A percentile compares a stretch with the other conserved stretches of the same genome.
Evolutionary conservation across 495 filamentous ascomycete species (phyloP).

Genomic region (Lophiostoma macrostomum): DNA sequence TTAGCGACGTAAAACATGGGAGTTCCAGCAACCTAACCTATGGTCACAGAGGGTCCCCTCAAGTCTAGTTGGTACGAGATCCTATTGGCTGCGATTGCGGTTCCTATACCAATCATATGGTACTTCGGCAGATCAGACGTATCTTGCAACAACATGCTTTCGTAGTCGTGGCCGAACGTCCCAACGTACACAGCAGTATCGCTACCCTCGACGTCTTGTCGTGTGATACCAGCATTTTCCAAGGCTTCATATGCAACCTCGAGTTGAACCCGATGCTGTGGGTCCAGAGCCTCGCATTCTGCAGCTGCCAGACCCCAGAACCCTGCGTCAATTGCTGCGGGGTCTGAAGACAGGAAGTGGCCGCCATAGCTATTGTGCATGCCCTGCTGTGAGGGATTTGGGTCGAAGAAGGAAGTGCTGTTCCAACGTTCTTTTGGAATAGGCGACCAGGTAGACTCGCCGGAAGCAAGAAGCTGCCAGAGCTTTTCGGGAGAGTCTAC

Average conservation of each 20-base stretch:
- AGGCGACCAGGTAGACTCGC: background rate
- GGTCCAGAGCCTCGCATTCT: slow-evolving; percentile 1
- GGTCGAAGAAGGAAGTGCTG: background rate
- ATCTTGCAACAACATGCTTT: background rate
- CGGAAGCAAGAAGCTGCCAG: background rate
- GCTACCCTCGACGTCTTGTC: background rate
- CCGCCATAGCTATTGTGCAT: background rate
- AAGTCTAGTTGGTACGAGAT: slow-evolving; percentile 12
- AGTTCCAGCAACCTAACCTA: no score
- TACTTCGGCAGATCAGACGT: background rate
- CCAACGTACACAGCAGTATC: slow-evolving; percentile 6
- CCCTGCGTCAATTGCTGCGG: background rate
- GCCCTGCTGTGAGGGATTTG: background rate
- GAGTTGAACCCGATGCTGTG: background rate
- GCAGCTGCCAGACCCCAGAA: background rate
- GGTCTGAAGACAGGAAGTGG: slow-evolving; percentile 1
- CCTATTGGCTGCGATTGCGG: slow-evolving; percentile 1
- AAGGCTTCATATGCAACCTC: slow-evolving; percentile 6
- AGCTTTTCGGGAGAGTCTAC: background rate
- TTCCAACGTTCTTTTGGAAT: slow-evolving; percentile 6
- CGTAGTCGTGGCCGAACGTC: slow-evolving; percentile 3
- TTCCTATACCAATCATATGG: background rate
- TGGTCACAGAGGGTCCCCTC: slow-evolving; percentile 10
- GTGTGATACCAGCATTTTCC: slow-evolving; percentile 3
- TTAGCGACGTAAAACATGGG: no score